Evolutionary conservation across 768 basidiomycete species (phyloP).

Genomic region (Pulveroboletus sp.): DNA sequence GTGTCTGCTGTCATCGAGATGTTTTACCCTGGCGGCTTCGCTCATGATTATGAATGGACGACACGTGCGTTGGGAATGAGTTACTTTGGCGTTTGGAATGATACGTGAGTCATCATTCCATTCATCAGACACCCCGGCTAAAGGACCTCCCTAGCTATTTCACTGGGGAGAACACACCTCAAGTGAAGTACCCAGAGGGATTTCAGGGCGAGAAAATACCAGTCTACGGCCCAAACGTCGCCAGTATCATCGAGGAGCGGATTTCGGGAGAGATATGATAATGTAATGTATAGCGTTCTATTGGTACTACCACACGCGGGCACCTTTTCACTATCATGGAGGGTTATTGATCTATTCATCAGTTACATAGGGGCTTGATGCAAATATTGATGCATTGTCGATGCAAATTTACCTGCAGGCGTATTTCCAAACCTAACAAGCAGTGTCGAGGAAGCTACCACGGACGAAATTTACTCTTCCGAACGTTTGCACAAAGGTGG

Average conservation of each 20-base stretch:
- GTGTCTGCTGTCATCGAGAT: conserved; percentile 84
- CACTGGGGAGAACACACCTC: conserved; percentile 38
- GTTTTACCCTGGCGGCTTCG: conserved; percentile 77
- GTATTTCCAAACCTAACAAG: too few relatives aligned
- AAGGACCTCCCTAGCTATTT: conserved; percentile 15
- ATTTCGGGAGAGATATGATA: conserved; percentile 33
- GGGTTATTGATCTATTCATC: too few relatives aligned
- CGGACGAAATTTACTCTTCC: too few relatives aligned
- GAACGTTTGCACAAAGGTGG: too few relatives aligned
- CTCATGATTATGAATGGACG: conserved; percentile 88
- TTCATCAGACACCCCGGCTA: background rate
- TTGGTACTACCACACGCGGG: too few relatives aligned
- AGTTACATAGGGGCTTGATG: too few relatives aligned
- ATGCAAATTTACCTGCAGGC: too few relatives aligned
- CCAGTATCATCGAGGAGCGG: conserved; percentile 70
- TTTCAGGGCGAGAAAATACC: conserved; percentile 83
- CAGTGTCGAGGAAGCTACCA: too few relatives aligned
- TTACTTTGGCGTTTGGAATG: conserved; percentile 81
- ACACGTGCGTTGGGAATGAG: conserved; percentile 66
- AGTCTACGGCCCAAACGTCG: conserved; percentile 62
- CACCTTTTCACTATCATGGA: too few relatives aligned
- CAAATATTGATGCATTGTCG: too few relatives aligned
- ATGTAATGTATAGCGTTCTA: too few relatives aligned
- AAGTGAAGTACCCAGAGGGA: conserved; percentile 72
- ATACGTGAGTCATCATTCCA: conserved; percentile 50